These are phyloP conservation scores for Fusarium sp. DNA, from an alignment of 2,329 filamentous ascomycete species.

Conservation along the genomic window DNA sequence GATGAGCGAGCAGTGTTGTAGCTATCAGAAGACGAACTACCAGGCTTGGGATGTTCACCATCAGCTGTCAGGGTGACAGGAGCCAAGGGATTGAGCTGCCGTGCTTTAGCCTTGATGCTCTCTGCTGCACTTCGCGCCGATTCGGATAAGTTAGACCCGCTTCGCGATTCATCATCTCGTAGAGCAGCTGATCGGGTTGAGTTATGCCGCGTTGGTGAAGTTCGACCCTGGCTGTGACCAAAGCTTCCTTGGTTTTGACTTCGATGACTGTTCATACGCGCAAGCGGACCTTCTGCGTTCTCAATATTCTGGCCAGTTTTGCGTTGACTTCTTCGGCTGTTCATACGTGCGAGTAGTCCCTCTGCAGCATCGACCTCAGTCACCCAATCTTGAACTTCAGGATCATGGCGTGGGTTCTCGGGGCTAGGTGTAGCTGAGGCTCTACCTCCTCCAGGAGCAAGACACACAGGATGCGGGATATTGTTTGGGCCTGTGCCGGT, in stretches of 20 bases:
- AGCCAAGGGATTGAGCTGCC: conserved; percentile 52
- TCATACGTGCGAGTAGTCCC: conserved; percentile 62
- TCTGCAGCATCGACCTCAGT: conserved; percentile 67
- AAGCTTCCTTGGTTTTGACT: conserved; percentile 34
- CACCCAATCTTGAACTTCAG: conserved; percentile 70
- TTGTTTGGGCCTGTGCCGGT: conserved; percentile 30
- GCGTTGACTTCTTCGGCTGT: conserved; percentile 45
- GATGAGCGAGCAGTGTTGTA: conserved; percentile 67
- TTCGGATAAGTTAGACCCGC: conserved; percentile 69
- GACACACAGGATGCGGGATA: conserved; percentile 37
- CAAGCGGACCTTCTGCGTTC: conserved; percentile 64
- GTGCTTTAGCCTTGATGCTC: conserved; percentile 53
- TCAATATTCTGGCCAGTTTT: conserved; percentile 53
- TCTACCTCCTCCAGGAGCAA: conserved; percentile 48
- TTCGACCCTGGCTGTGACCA: conserved; percentile 47
- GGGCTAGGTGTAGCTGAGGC: conserved; percentile 56
- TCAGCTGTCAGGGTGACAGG: conserved; percentile 45
- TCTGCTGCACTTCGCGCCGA: conserved; percentile 61
- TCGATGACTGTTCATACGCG: conserved; percentile 55
- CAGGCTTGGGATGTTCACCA: conserved; percentile 51
- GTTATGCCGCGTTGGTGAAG: conserved; percentile 55
- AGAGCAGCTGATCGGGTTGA: conserved; percentile 53
- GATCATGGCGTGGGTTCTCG: conserved; percentile 58
- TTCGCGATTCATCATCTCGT: conserved; percentile 64
- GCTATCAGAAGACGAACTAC: conserved; percentile 59